A percentile compares a stretch with the other conserved stretches of the same genome.
Conservation (phyloP, 345 rosid genomes). For the Arabidopsis arenosa region DNA sequence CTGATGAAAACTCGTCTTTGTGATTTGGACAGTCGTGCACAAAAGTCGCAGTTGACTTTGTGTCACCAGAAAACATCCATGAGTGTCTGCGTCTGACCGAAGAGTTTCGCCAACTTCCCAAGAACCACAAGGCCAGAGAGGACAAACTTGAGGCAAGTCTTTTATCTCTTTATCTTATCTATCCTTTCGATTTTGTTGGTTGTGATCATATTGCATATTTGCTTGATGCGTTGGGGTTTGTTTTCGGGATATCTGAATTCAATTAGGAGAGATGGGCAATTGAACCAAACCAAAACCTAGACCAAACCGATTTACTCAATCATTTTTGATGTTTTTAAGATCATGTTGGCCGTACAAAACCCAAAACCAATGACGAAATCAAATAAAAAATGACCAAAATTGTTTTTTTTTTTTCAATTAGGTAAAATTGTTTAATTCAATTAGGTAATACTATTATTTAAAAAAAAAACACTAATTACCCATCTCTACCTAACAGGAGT, state of each 20-base stretch:
- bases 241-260: background rate
- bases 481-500: no score
- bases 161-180: background rate
- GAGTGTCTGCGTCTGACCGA: constrained; percentile 82
- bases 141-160: constrained; percentile 86
- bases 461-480: no score
- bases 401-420: background rate
- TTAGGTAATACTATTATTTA: no score
- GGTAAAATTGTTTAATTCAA: no score
- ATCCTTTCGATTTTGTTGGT: background rate
- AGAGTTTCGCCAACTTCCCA: constrained; percentile 88
- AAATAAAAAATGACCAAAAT: background rate
- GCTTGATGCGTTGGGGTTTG: constrained; percentile 4
- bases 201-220: constrained; percentile 6
- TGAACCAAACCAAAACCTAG: constrained; percentile 10
- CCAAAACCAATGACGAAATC: background rate
- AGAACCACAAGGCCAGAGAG: constrained; percentile 80
- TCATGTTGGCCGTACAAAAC: background rate
- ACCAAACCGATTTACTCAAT: background rate
- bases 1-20: constrained; percentile 6
- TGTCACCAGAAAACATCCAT: constrained; percentile 79
- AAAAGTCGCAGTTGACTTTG: constrained; percentile 91
- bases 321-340: background rate
- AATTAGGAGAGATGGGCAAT: constrained; percentile 7
- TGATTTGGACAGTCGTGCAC: constrained; percentile 72